A percentile compares a stretch with the other conserved stretches of the same genome.
Evolutionary conservation across 202 grass and related monocot genomes (phyloP).

Genomic region (Panicum hallii): DNA sequence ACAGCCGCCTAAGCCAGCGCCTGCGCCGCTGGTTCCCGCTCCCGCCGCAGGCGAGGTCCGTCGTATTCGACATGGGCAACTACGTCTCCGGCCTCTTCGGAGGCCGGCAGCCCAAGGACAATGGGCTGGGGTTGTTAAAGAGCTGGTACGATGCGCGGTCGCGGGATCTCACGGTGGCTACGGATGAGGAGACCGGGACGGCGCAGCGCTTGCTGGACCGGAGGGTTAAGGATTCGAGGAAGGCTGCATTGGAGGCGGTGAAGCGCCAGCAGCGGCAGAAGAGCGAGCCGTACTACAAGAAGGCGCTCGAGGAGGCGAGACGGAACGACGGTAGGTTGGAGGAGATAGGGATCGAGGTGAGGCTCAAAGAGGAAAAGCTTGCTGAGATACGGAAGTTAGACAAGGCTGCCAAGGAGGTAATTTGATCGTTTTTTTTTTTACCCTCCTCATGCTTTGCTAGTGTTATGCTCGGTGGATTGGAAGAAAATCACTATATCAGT

Average conservation of each 20-base stretch:
- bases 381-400: conserved; percentile 31
- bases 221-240: conserved; percentile 54
- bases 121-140: conserved; percentile 24
- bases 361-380: conserved; percentile 36
- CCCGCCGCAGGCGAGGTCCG: background rate
- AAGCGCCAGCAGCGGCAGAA: background rate
- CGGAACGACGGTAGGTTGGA: conserved; percentile 42
- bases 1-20: background rate
- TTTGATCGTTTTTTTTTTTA: background rate
- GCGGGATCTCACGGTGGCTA: conserved; percentile 36
- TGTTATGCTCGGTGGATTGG: background rate
- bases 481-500: background rate
- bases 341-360: conserved; percentile 8
- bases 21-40: background rate
- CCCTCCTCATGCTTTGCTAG: background rate
- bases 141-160: background rate
- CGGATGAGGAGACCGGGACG: conserved; percentile 22
- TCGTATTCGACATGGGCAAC: conserved; percentile 51
- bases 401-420: conserved; percentile 48
- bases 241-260: conserved; percentile 34
- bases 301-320: conserved; percentile 1
- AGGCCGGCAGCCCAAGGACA: background rate
- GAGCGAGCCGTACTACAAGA: conserved; percentile 17
- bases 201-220: conserved; percentile 13
- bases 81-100: background rate